Evolutionary conservation across 192 early-diverging fungal species (phyloP).

Genomic region (Funneliformis geosporum): DNA sequence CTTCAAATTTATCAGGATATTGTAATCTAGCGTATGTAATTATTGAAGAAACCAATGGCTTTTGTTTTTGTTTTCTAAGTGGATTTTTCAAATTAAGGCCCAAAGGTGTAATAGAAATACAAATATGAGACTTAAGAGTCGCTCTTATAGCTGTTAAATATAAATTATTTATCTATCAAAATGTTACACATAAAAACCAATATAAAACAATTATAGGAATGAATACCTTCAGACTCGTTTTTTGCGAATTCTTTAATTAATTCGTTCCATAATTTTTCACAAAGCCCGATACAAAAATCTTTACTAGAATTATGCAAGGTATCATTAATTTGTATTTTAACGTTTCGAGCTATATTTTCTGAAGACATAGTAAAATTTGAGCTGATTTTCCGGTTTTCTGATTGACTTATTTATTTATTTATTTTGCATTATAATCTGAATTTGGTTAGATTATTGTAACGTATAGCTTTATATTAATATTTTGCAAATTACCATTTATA

Average conservation of each 20-base stretch:
- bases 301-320: neutral
- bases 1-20: conserved; percentile 5
- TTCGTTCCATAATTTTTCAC: conserved; percentile 18
- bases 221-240: neutral
- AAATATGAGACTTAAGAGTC: neutral
- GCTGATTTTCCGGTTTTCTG: too few species aligned
- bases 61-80: neutral
- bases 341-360: neutral
- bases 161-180: neutral
- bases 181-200: neutral
- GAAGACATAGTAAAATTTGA: too few species aligned
- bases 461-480: too few species aligned
- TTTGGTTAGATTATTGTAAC: too few species aligned
- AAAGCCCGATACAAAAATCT: neutral
- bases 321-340: neutral
- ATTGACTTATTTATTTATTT: too few species aligned
- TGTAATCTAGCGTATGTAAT: conserved; percentile 10
- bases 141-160: neutral
- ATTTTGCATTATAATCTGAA: too few species aligned
- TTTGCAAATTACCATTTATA: too few species aligned
- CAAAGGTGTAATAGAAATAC: neutral
- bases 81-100: neutral
- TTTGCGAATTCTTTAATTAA: neutral
- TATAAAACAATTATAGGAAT: neutral
- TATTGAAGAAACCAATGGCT: neutral